Percentiles rank a stretch among this genome's conserved stretches.
phyloP scores from a whole-genome alignment of 2,329 filamentous ascomycete species.

The Apiospora phragmitis region DNA sequence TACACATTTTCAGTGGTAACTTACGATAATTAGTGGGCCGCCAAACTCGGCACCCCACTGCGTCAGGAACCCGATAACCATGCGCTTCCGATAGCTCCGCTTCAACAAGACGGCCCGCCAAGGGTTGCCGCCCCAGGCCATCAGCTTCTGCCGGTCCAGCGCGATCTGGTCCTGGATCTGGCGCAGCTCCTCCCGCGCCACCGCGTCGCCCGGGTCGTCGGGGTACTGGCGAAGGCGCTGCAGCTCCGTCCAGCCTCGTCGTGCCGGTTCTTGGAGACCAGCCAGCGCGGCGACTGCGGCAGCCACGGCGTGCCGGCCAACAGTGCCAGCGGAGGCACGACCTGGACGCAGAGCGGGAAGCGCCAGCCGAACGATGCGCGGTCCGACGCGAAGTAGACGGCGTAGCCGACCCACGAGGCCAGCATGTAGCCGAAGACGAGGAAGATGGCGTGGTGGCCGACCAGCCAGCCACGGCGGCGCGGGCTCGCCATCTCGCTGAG shows the following conservation, averaged over 20 bases:
- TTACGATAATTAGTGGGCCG: conserved; percentile 51
- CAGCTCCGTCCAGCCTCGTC: conserved; percentile 35
- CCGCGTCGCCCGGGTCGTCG: conserved; percentile 20
- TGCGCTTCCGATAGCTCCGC: conserved; percentile 49
- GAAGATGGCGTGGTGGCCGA: conserved; percentile 37
- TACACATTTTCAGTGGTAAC: conserved; percentile 19
- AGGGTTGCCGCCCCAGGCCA: conserved; percentile 36
- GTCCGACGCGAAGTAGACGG: conserved; percentile 35
- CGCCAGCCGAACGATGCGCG: conserved; percentile 33
- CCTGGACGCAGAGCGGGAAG: conserved; percentile 35
- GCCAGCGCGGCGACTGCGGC: conserved; percentile 38
- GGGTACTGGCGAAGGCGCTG: conserved; percentile 22
- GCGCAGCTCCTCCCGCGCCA: conserved; percentile 38
- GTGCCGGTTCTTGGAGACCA: conserved; percentile 31
- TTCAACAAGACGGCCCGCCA: conserved; percentile 48
- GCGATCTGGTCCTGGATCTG: conserved; percentile 47
- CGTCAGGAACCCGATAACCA: conserved; percentile 52
- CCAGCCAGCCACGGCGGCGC: conserved; percentile 42
- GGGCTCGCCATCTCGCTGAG: conserved; percentile 39
- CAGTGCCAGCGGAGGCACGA: conserved; percentile 28
- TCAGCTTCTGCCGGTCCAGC: conserved; percentile 42
- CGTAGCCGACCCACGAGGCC: conserved; percentile 46
- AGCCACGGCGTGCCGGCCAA: conserved; percentile 31
- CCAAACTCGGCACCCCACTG: conserved; percentile 55
- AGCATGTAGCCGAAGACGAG: conserved; percentile 39